Percentiles rank a stretch among this genome's conserved stretches.
phyloP scores from a whole-genome alignment of 495 filamentous ascomycete genomes.

The Hypomontagnella submonticulosa region DNA sequence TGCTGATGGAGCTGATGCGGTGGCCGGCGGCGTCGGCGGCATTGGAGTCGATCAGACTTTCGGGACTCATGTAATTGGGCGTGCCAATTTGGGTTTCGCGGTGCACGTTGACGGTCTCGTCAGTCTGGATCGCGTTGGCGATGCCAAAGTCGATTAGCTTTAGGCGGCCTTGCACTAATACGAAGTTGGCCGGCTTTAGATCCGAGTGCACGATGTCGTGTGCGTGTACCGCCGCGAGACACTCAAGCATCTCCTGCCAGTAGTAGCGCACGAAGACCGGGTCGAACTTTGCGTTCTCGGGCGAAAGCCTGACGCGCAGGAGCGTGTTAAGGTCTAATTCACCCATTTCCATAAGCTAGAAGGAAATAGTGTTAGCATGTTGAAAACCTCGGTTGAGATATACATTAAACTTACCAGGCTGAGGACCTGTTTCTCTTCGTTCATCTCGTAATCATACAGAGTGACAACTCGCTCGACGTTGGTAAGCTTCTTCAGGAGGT shows the following conservation, averaged over 20 bases:
- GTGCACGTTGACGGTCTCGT: slow-evolving; percentile 97
- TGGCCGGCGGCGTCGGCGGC: slow-evolving; percentile 60
- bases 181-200: slow-evolving; percentile 94
- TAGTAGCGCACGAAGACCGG: slow-evolving; percentile 92
- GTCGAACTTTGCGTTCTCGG: slow-evolving; percentile 82
- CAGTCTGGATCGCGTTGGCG: slow-evolving; percentile 91
- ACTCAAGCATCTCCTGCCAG: slow-evolving; percentile 99
- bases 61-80: slow-evolving; percentile 98
- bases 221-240: slow-evolving; percentile 86
- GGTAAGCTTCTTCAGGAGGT: slow-evolving; percentile 82
- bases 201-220: slow-evolving; percentile 95
- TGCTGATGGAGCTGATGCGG: slow-evolving; percentile 43
- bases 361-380: not conserved
- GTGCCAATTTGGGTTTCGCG: slow-evolving; percentile 95
- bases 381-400: not conserved
- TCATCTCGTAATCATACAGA: slow-evolving; percentile 92
- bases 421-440: slow-evolving; percentile 84
- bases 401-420: slow-evolving; percentile 71
- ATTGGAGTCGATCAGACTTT: slow-evolving; percentile 90
- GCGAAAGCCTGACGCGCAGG: slow-evolving; percentile 73
- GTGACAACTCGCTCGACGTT: slow-evolving; percentile 89
- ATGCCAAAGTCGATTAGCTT: slow-evolving; percentile 98
- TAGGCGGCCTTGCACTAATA: slow-evolving; percentile 82
- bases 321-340: slow-evolving; percentile 94
- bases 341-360: slow-evolving; percentile 93